Evolutionary conservation across 2,329 filamentous ascomycete genomes (phyloP).

Genomic region (Torrubiellomyces zombiae): DNA sequence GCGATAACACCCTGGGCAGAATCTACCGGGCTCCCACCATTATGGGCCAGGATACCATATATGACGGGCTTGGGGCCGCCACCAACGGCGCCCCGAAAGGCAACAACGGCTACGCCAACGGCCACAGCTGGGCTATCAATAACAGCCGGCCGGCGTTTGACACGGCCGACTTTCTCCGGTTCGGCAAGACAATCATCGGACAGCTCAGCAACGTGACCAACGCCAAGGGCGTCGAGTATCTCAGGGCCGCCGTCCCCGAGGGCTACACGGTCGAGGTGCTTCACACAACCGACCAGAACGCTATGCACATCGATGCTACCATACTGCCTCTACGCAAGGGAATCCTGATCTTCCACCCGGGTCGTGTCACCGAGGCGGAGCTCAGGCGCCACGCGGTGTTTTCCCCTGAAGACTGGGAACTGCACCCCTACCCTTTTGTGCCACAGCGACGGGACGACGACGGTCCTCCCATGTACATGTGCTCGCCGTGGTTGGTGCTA

Average conservation of each 20-base stretch:
- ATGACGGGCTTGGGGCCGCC: conserved; percentile 3
- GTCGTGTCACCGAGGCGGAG: conserved; percentile 8
- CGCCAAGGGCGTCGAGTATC: conserved; percentile 13
- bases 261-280: conserved; percentile 14
- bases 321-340: conserved; percentile 13
- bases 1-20: conserved; percentile 1
- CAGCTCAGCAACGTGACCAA: conserved; percentile 18
- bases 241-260: conserved; percentile 9
- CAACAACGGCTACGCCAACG: not conserved
- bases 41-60: conserved; percentile 8
- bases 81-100: not conserved
- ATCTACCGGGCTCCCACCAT: conserved; percentile 5
- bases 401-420: conserved; percentile 9
- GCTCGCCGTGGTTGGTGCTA: conserved; percentile 11
- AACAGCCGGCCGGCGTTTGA: conserved; percentile 16
- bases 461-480: conserved; percentile 12
- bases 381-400: conserved; percentile 11
- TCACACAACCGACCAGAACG: conserved; percentile 9
- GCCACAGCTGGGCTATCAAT: conserved; percentile 13
- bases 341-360: conserved; percentile 12
- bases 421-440: conserved; percentile 9
- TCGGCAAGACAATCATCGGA: conserved; percentile 14
- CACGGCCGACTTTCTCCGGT: conserved; percentile 17
- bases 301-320: conserved; percentile 16
- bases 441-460: conserved; percentile 4